A percentile compares a stretch with the other conserved stretches of the same genome.
Conservation (phyloP, 129 eudicot species). For the Flaveria linearis region DNA sequence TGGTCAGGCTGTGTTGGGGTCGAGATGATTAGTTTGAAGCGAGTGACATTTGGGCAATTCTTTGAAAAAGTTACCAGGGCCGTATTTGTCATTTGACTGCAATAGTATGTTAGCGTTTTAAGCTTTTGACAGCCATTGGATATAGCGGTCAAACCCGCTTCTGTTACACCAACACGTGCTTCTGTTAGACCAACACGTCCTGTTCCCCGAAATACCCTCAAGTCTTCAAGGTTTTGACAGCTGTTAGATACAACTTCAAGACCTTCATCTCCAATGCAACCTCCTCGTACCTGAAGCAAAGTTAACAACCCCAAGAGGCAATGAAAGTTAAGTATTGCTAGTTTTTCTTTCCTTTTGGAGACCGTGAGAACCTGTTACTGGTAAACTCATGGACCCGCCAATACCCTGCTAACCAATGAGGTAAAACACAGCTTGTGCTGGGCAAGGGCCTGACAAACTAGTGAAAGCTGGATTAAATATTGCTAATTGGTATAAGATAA, state of each 20-base stretch:
- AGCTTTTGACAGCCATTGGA: slow-evolving; percentile 74
- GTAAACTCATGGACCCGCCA: not conserved
- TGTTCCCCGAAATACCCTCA: slow-evolving; percentile 61
- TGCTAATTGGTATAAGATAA: not conserved
- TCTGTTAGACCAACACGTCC: slow-evolving; percentile 53
- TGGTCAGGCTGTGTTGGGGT: slow-evolving; percentile 66
- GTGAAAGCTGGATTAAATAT: not conserved
- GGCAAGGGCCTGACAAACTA: not conserved
- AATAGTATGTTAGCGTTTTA: slow-evolving; percentile 61
- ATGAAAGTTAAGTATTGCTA: not conserved
- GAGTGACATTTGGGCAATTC: slow-evolving; percentile 62
- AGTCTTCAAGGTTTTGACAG: slow-evolving; percentile 71
- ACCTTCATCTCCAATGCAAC: slow-evolving; percentile 76
- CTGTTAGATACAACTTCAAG: slow-evolving; percentile 56
- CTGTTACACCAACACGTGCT: slow-evolving; percentile 52
- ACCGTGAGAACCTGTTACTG: not conserved
- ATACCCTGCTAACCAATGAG: not conserved
- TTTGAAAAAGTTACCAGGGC: slow-evolving; percentile 68
- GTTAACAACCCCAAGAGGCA: not conserved
- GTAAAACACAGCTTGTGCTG: not conserved
- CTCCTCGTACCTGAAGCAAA: slow-evolving; percentile 60
- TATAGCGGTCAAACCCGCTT: slow-evolving; percentile 67
- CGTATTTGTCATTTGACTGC: slow-evolving; percentile 77
- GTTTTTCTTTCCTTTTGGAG: not conserved
- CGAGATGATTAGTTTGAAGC: slow-evolving; percentile 55